These are phyloP conservation scores for Bolboschoenus planiculmis DNA, from an alignment of 176 grass and related monocot genomes.

Conservation along the genomic window DNA sequence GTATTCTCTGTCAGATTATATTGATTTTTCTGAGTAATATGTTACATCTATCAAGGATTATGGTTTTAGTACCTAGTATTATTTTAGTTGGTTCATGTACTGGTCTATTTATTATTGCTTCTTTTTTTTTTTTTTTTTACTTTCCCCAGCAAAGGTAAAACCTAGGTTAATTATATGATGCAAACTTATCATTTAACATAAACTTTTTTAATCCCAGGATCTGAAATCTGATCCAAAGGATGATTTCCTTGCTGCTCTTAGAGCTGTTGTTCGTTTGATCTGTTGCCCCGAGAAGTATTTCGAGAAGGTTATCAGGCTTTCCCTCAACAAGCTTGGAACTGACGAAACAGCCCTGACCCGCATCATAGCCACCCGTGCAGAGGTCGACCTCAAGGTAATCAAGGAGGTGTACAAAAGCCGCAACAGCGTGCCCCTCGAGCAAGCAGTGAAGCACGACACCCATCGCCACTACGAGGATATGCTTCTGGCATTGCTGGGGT, in stretches of 20 bases:
- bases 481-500: slow-evolving; percentile 69
- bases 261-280: slow-evolving; percentile 63
- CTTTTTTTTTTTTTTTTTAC: not conserved
- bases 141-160: not conserved
- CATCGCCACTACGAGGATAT: slow-evolving; percentile 68
- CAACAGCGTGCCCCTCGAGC: slow-evolving; percentile 58
- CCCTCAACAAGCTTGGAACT: slow-evolving; percentile 55
- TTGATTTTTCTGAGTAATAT: not conserved
- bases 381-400: slow-evolving; percentile 76
- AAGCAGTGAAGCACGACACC: slow-evolving; percentile 51
- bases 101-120: not conserved
- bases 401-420: slow-evolving; percentile 76
- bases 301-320: slow-evolving; percentile 64
- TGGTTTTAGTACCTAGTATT: not conserved
- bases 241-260: slow-evolving; percentile 60
- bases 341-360: slow-evolving; percentile 72
- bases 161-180: not conserved
- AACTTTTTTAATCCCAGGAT: slow-evolving; percentile 39
- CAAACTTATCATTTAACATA: not conserved
- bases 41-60: not conserved
- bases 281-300: slow-evolving; percentile 60
- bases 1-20: not conserved
- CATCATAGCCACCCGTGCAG: slow-evolving; percentile 69
- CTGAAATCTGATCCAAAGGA: slow-evolving; percentile 84
- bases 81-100: not conserved